Evolutionary conservation across 2,329 filamentous ascomycete species (phyloP), one percentile per base, ranked within the genome.

Genomic region (Westerdykella ornata): DNA sequence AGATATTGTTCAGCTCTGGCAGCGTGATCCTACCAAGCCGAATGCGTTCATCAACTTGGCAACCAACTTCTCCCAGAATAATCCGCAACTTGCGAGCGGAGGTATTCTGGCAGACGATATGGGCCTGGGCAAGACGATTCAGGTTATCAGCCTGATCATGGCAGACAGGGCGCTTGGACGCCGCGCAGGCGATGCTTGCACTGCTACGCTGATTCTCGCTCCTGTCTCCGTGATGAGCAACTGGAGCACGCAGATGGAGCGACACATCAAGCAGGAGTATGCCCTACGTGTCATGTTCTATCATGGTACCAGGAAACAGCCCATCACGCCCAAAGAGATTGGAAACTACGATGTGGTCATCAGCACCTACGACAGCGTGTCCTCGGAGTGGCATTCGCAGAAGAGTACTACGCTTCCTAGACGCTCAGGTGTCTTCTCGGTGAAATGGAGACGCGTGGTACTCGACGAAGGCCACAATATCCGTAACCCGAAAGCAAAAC

Each of bases 31-130:
- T 16, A 51, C 40, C 1, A 52, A 61, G 45, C 70, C 57, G 3
- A 66, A 62, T 39, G 59, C 60, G 18, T 86, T 80, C 53, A 76
- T 73, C 43, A 88, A 85, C 63, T 73, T 86, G 49, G 85, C 82
- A 44, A 90, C 81, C 0, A 81, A 81, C 39, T 89, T 81, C 59
- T 75, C 79, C 1, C 49, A 65, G 8, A 80, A 75, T 7, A 65
- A 74, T 1, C 87, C 87, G 0, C 63, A 69, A 1, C 72, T 94
- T 16, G 79, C 85, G 5, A 85, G 80, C 37, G 88, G 88, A 14
- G 88, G 88, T 22, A 88, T 95, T 37, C 73, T 95, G 7, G 87
- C 88, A 2, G 88, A 95, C 61, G 88, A 95, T 55, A 95, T 95
- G 89, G 88, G 88, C 3, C 68, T 95, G 4, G 88, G 88, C 17